Base-by-base conservation (phyloP, 345 rosid species). In the Populus simonii region DNA sequence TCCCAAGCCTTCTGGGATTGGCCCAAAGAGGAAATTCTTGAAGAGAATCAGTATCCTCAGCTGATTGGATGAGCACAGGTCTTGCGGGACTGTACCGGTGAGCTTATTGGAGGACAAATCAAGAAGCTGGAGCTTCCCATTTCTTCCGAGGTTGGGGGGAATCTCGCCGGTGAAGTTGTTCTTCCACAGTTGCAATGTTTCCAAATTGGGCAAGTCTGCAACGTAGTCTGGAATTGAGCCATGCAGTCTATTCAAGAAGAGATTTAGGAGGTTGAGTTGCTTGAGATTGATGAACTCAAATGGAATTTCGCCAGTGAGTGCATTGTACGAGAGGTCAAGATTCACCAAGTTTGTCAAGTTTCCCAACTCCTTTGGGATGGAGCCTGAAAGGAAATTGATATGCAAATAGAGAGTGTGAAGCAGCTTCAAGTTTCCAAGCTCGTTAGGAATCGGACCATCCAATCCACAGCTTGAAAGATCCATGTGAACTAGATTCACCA, bases 71-170 rank as follows among this genome's bases (percentile, higher is more conserved):
- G 69, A 70, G 71, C 84, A 82, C 5, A 82, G 71, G n/a, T 39
- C 79, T 25, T 57, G 63, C 13, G 84, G 84, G 69, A 82, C 78
- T 22, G 73, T 82, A 11, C 99, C 97, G 3, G 99, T 93, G 77
- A 95, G 92, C 86, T 93, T 95, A 84, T 95, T 95, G 7, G 92
- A 86, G 5, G 99, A 95, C 81, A 95, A 83, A 75, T 95, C 99
- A 15, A 95, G 88, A 86, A 79, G 78, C 43, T 84, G 79, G 29
- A 95, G 76, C 82, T 83, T 87, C 61, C 96, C 92, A 77, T 88
- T 95, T 79, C 75, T 75, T 76, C 99, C 99, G 2, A 95, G 97
- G 66, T 79, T 85, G 6, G 80, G 38, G 66, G 99, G 99, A 77
- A 93, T 90, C 74, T 82, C 76, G 7, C 99, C 99, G 0, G 98